Evolutionary conservation across 2,329 filamentous ascomycete species (phyloP), one percentile per base, ranked within the genome.

Genomic region (Metarhizium anisopliae): DNA sequence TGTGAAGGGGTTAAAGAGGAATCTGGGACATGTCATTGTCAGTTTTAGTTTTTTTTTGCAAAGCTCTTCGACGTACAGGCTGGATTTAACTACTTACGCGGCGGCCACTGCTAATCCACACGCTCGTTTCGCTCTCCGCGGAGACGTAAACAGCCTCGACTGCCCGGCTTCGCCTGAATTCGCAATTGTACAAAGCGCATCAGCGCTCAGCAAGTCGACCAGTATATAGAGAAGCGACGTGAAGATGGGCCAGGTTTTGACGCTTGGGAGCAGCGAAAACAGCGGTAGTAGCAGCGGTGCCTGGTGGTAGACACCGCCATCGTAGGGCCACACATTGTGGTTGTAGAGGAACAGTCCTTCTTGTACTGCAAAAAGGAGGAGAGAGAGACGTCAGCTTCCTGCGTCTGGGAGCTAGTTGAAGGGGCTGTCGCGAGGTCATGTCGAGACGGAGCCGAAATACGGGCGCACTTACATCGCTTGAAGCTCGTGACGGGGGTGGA

Each of bases 401-500:
- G 42, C 42, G 4, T 35, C 42, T 18, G 18, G 18, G 2, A 18
- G 13, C 11, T 35, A 51, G 29, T 38, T 18, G 29, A 45, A 10
- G 16, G 42, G 42, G 42, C 42, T 7, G 30, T 25, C 35, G 10
- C 14, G 42, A n/a, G 13, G 18, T 20, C 11, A 16, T 4, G 16
- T 30, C 49, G 38, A 45, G 5, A 20, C 50, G 50, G 25, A 36
- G 51, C 29, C 36, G 32, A 25, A 25, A 47, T 51, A 51, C 49
- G 50, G 20, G 52, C 30, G 5, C 47, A 72, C 87, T 72, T 79
- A 95, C 92, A 78, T 83, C 94, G 84, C 77, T 97, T 97, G 82
- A 96, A 99, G 81, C 93, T 96, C 64, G 90, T 96, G 50, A 97
- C 88, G 43, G 94, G 93, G 25, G 94, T 99, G 49, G 94, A 96